A percentile compares a stretch with the other conserved stretches of the same genome.
Conservation (phyloP, 345 rosid genomes). For the Corymbia maculata region DNA sequence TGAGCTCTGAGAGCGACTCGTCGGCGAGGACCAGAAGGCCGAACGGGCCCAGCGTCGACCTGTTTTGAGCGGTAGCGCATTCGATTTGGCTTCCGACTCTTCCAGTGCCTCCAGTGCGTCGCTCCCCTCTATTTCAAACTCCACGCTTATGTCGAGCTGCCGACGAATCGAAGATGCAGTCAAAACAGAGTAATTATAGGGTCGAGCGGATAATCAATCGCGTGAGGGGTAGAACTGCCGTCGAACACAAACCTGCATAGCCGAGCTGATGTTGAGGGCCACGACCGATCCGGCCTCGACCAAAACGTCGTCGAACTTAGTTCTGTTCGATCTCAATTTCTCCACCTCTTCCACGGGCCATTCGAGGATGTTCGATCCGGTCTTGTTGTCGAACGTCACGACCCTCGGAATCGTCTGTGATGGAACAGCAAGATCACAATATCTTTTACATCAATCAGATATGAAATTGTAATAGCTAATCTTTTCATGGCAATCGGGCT, state of each 20-base stretch:
- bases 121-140: constrained; percentile 22
- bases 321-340: constrained; percentile 53
- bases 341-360: constrained; percentile 91
- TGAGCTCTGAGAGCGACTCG: constrained; percentile 56
- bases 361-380: constrained; percentile 55
- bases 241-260: constrained; percentile 38
- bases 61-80: constrained; percentile 31
- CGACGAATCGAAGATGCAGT: background rate
- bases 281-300: constrained; percentile 53
- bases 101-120: background rate
- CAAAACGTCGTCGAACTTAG: constrained; percentile 26
- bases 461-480: background rate
- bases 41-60: constrained; percentile 71
- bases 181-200: background rate
- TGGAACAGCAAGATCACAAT: background rate
- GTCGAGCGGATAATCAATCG: background rate
- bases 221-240: background rate
- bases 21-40: constrained; percentile 68
- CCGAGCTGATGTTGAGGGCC: constrained; percentile 43
- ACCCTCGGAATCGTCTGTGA: constrained; percentile 67
- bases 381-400: constrained; percentile 51
- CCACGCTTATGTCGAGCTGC: constrained; percentile 56
- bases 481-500: background rate
- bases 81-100: background rate
- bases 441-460: background rate